A percentile compares a stretch with the other conserved stretches of the same genome.
Evolutionary conservation across 306 rosid species (phyloP).

Genomic region (Dalbergia cochinchinensis): DNA sequence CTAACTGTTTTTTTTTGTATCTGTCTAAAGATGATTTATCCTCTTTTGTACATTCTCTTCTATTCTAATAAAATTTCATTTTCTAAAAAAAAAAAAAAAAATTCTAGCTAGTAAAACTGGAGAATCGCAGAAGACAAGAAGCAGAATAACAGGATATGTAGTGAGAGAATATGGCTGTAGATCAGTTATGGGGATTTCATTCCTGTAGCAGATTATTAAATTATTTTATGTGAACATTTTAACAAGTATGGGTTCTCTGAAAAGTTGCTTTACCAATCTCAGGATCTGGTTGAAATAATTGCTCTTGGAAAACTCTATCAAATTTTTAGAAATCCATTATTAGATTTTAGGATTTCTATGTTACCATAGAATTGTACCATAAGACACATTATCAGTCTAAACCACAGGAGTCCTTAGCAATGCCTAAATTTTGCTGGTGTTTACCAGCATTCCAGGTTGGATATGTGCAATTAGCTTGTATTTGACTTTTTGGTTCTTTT

Average conservation of each 20-base stretch:
- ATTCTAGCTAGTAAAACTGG: slow-evolving; percentile 19
- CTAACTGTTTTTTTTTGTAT: too few species aligned
- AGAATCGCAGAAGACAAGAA: not conserved
- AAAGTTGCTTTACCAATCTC: slow-evolving; percentile 30
- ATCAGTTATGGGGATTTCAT: slow-evolving; percentile 2
- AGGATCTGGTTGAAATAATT: not conserved
- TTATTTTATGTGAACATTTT: slow-evolving; percentile 33
- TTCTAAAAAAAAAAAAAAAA: too few species aligned
- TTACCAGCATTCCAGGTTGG: slow-evolving; percentile 2
- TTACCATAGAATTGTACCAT: not conserved
- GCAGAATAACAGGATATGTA: slow-evolving; percentile 22
- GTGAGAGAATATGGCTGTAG: slow-evolving; percentile 8
- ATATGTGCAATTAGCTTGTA: not conserved
- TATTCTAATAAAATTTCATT: too few species aligned
- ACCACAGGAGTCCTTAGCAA: not conserved
- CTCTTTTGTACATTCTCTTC: too few species aligned
- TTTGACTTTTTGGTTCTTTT: not conserved
- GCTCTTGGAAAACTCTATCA: slow-evolving; percentile 7
- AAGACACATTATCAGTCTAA: slow-evolving; percentile 4
- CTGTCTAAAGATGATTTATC: too few species aligned
- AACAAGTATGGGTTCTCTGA: slow-evolving; percentile 32
- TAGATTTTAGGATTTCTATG: slow-evolving; percentile 9
- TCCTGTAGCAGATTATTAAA: slow-evolving; percentile 1
- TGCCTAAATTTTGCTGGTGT: not conserved
- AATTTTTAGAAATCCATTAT: not conserved